Percentiles rank a stretch among this genome's conserved stretches.
phyloP scores from a whole-genome alignment of 805 yeast genomes.

The Candida gorgasii region DNA sequence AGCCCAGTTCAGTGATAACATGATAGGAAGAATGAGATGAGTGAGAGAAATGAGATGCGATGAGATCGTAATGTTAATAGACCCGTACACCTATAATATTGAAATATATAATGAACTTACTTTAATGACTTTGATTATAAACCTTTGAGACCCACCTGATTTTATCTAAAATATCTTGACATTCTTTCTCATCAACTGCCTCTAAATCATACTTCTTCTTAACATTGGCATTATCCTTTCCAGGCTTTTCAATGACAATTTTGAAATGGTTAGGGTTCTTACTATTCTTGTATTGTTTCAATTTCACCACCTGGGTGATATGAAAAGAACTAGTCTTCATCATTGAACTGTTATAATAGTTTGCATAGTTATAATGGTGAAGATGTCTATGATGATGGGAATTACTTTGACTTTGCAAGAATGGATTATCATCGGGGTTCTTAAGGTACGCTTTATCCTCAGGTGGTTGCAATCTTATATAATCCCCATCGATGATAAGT shows the following conservation, averaged over 20 bases:
- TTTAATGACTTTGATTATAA: conserved; percentile 29
- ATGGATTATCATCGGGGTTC: conserved; percentile 34
- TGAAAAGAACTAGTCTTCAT: conserved; percentile 87
- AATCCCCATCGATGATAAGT: conserved; percentile 91
- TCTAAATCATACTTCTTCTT: conserved; percentile 87
- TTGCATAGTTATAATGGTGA: conserved; percentile 40
- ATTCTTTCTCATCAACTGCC: conserved; percentile 59
- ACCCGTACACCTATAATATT: too few species aligned
- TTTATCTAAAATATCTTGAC: conserved; percentile 75
- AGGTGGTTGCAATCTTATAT: conserved; percentile 83
- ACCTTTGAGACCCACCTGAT: conserved; percentile 58
- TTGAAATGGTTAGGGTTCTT: conserved; percentile 81
- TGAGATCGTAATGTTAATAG: not conserved
- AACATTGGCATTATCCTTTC: conserved; percentile 39
- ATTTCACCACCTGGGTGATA: conserved; percentile 69
- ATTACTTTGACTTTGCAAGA: conserved; percentile 20
- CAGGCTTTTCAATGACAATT: conserved; percentile 56
- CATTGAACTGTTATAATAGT: conserved; percentile 60
- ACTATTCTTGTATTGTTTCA: conserved; percentile 64
- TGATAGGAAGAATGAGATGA: too few species aligned
- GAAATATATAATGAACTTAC: too few species aligned
- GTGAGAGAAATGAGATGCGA: too few species aligned
- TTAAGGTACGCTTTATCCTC: conserved; percentile 58
- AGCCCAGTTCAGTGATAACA: conserved; percentile 28
- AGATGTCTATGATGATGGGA: conserved; percentile 37